A percentile compares a stretch with the other conserved stretches of the same genome.
phyloP scores from a whole-genome alignment of 2,329 filamentous ascomycete species.

The Phaeosphaeriaceae sp. region DNA sequence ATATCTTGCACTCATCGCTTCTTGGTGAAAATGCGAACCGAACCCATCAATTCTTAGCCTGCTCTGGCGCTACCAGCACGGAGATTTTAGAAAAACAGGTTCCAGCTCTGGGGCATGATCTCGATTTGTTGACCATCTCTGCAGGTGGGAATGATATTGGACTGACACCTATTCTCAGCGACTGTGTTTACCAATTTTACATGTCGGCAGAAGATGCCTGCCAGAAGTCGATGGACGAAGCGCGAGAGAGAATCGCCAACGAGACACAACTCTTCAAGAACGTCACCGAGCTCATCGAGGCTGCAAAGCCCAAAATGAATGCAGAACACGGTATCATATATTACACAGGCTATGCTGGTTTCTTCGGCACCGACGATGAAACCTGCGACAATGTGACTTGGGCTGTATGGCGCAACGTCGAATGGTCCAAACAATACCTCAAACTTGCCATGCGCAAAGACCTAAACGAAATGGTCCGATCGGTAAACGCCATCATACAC shows the following conservation, averaged over 20 bases:
- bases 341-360: constrained; percentile 38
- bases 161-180: constrained; percentile 33
- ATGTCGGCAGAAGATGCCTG: constrained; percentile 32
- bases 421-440: constrained; percentile 33
- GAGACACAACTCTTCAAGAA: constrained; percentile 26
- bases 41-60: constrained; percentile 36
- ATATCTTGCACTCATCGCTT: constrained; percentile 27
- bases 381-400: constrained; percentile 40
- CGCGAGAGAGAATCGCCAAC: constrained; percentile 19
- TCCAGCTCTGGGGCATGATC: constrained; percentile 16
- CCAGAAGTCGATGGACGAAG: constrained; percentile 27
- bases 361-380: constrained; percentile 35
- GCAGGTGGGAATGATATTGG: constrained; percentile 43
- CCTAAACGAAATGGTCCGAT: constrained; percentile 35
- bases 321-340: constrained; percentile 31
- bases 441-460: constrained; percentile 26
- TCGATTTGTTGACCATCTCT: constrained; percentile 40
- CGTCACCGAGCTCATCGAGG: constrained; percentile 25
- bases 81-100: constrained; percentile 35
- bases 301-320: constrained; percentile 30
- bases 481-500: constrained; percentile 30
- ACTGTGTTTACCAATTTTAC: constrained; percentile 42
- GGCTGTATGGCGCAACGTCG: constrained; percentile 34
- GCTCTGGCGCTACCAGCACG: constrained; percentile 35
- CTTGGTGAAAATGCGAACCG: constrained; percentile 15